phyloP scores from a whole-genome alignment of 108 stramenopile species.

The Poteriospumella lacustris region DNA sequence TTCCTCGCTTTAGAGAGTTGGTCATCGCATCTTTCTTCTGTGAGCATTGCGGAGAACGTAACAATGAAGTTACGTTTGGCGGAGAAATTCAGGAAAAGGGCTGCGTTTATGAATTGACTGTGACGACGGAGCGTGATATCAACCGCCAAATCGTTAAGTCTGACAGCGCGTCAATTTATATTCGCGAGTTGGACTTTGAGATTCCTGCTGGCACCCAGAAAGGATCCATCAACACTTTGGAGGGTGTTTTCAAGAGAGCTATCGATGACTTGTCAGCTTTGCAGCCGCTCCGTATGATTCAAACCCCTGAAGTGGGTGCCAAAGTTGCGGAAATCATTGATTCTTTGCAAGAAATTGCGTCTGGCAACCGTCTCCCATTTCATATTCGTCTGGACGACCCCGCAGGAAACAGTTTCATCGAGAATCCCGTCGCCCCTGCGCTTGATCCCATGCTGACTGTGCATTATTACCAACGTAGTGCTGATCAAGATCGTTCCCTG shows the following conservation, averaged over 20 bases:
- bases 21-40: slow-evolving; percentile 66
- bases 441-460: slow-evolving; percentile 43
- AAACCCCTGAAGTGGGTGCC: slow-evolving; percentile 36
- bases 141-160: slow-evolving; percentile 71
- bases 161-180: slow-evolving; percentile 59
- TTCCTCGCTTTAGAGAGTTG: slow-evolving; percentile 74
- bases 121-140: slow-evolving; percentile 49
- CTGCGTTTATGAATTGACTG: slow-evolving; percentile 45
- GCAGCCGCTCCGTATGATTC: slow-evolving; percentile 47
- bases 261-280: slow-evolving; percentile 31
- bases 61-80: slow-evolving; percentile 61
- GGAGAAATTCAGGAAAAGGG: slow-evolving; percentile 68
- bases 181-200: slow-evolving; percentile 66
- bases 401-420: slow-evolving; percentile 58
- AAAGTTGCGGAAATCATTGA: slow-evolving; percentile 34
- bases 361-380: slow-evolving; percentile 40
- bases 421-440: slow-evolving; percentile 53
- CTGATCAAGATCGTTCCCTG: slow-evolving; percentile 32
- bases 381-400: slow-evolving; percentile 54
- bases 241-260: slow-evolving; percentile 57
- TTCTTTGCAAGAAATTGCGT: slow-evolving; percentile 25
- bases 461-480: slow-evolving; percentile 30
- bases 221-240: slow-evolving; percentile 67
- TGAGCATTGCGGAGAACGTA: slow-evolving; percentile 50
- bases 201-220: slow-evolving; percentile 67